Evolutionary conservation across 192 early-diverging fungal species (phyloP).

Genomic region (Rhizophlyctis rosea): DNA sequence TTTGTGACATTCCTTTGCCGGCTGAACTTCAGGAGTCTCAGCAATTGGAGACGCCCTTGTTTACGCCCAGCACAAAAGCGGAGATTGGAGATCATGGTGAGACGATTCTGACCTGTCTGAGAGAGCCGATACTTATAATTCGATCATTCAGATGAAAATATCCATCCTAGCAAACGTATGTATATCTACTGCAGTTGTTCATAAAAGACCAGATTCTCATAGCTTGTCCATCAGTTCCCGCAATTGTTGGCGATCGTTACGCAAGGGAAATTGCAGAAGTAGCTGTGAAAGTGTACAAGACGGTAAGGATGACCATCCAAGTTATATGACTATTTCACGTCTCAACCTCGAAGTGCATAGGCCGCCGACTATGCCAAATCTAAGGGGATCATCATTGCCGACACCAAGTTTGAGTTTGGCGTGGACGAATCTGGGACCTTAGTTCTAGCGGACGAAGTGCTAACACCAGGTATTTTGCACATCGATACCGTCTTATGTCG

Average conservation of each 20-base stretch:
- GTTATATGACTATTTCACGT: not conserved
- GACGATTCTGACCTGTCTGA: not conserved
- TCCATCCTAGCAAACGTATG: conserved; percentile 83
- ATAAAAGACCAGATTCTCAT: not conserved
- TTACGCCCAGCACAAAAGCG: conserved; percentile 98
- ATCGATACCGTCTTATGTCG: too few relatives aligned
- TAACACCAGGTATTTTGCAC: conserved; percentile 75
- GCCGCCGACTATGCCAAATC: conserved; percentile 79
- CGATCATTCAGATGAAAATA: conserved; percentile 86
- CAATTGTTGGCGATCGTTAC: conserved; percentile 77
- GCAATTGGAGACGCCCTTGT: conserved; percentile 77
- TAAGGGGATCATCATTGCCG: conserved; percentile 96
- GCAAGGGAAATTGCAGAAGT: conserved; percentile 71
- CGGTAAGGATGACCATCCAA: conserved; percentile 22
- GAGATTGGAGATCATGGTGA: conserved; percentile 94
- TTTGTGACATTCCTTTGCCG: conserved; percentile 89
- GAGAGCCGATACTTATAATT: conserved; percentile 1
- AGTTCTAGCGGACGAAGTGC: conserved; percentile 91
- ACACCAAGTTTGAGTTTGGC: conserved; percentile 99
- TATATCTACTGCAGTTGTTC: not conserved
- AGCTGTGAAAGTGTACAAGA: conserved; percentile 80
- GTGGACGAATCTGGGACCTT: conserved; percentile 76
- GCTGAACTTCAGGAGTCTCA: conserved; percentile 78
- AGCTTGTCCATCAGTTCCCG: conserved; percentile 47
- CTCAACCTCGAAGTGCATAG: conserved; percentile 16